Evolutionary conservation across 2,329 filamentous ascomycete species (phyloP), one percentile per base, ranked within the genome.

Genomic region (Xylariaceae sp.): DNA sequence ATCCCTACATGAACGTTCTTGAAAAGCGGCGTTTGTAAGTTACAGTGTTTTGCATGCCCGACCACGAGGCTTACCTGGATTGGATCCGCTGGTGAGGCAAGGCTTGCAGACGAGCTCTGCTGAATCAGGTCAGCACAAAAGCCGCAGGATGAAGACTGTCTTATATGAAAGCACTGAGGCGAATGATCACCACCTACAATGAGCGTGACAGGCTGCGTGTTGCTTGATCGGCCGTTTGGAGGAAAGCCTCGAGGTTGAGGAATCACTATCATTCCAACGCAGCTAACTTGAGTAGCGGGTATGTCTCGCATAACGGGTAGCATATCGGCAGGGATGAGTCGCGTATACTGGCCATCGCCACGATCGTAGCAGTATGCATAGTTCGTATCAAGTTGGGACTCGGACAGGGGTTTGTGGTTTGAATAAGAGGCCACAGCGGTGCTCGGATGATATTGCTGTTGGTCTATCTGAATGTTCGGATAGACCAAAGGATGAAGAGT

Each of bases 241-340:
- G 69, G 68, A 30, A 66, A 42, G 6, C 63, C 69, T 32, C 62
- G 60, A 14, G 76, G 70, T 9, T 67, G 56, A 0, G 75, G 73
- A 17, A 82, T 61, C 6, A 79, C 68, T 5, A 77, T 62, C 72
- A 81, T 73, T 11, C 74, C 74, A 6, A 58, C 55, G 18, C 63
- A 62, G 33, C 62, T 64, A 10, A 59, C 49, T 61, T 79, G 71
- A 1, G 67, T 47, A 1, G 69, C 58, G 1, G 75, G 73, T 5
- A 83, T 66, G 40, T 74, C 64, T 35, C 60, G 70, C 14, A 75
- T 74, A 45, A 61, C 67, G 73, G 31, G 75, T 11, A 83, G 64
- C 66, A 73, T 68, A 53, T 84, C 81, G 0, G 76, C 80, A 0
- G 78, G 78, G 12, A 83, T 68, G 1, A 84, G 72, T 3, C 75